Percentiles rank a stretch among this genome's conserved stretches.
phyloP scores from a whole-genome alignment of 768 basidiomycete species.

The Sarcodon aspratus region DNA sequence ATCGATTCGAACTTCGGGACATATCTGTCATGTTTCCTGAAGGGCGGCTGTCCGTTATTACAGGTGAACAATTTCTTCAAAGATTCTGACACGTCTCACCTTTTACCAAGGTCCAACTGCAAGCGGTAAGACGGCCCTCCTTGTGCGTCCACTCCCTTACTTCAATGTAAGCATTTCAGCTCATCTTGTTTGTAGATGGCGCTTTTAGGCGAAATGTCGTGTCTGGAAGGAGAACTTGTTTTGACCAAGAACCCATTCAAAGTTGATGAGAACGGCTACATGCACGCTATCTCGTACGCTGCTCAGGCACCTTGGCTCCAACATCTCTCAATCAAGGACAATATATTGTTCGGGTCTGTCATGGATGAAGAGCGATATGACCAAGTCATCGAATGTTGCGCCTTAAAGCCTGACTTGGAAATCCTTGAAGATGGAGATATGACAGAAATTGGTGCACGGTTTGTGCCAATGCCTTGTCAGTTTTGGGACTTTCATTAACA shows the following conservation, averaged over 20 bases:
- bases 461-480: constrained; percentile 5
- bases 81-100: neutral
- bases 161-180: neutral
- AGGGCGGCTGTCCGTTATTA: constrained; percentile 57
- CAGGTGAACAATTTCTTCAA: constrained; percentile 17
- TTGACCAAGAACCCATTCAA: constrained; percentile 54
- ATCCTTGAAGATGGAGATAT: constrained; percentile 79
- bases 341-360: constrained; percentile 47
- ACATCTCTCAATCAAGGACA: constrained; percentile 40
- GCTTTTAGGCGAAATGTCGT: constrained; percentile 61
- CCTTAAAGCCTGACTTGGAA: constrained; percentile 68
- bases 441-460: constrained; percentile 75
- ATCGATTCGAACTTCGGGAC: constrained; percentile 57
- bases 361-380: constrained; percentile 64
- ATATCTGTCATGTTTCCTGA: constrained; percentile 63
- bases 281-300: constrained; percentile 36
- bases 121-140: constrained; percentile 71
- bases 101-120: constrained; percentile 46
- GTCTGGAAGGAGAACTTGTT: constrained; percentile 41
- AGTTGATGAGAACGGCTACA: constrained; percentile 49
- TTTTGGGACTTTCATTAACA: constrained; percentile 1
- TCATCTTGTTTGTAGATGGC: constrained; percentile 36
- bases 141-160: constrained; percentile 28
- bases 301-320: constrained; percentile 38
- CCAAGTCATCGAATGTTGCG: constrained; percentile 75